These are phyloP conservation scores for Beauveria asiatica DNA, from an alignment of 2,329 filamentous ascomycete species.

Conservation along the genomic window DNA sequence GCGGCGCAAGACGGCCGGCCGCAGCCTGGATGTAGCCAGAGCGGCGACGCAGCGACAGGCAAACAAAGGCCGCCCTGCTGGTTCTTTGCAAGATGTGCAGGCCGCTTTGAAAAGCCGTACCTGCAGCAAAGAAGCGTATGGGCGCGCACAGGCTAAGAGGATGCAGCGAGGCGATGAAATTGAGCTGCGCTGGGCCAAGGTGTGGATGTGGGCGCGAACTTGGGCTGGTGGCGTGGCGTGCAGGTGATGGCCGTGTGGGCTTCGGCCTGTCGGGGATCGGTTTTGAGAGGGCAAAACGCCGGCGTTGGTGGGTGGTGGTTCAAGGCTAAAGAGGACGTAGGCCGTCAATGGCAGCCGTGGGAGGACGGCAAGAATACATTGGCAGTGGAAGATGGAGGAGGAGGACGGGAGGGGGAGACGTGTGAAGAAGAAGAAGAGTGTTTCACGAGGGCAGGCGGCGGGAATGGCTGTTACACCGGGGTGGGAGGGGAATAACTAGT, in stretches of 20 bases:
- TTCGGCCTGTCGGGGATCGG: constrained; percentile 6
- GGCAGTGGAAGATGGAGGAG: neutral
- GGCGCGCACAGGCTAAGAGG: neutral
- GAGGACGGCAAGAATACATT: neutral
- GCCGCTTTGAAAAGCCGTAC: neutral
- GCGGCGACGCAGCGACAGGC: neutral
- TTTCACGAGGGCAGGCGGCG: constrained; percentile 3
- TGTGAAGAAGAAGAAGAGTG: neutral
- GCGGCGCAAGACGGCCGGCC: neutral
- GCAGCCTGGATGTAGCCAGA: neutral
- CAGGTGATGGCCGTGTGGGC: neutral
- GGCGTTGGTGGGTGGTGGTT: neutral
- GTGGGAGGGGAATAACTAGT: neutral
- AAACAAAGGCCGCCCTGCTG: neutral
- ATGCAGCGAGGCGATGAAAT: neutral
- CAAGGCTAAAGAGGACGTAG: neutral
- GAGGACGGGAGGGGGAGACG: neutral
- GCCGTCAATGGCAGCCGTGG: neutral
- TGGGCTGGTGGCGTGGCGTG: neutral
- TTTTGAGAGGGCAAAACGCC: neutral
- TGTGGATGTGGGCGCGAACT: neutral
- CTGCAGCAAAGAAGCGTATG: neutral
- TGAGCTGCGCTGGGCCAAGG: neutral
- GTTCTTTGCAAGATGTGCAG: neutral
- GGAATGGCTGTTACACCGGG: neutral